Percentiles rank a stretch among this genome's conserved stretches.
Evolutionary conservation across 352 stramenopile genomes (phyloP).

Genomic region (Globisporangium carolinianum): DNA sequence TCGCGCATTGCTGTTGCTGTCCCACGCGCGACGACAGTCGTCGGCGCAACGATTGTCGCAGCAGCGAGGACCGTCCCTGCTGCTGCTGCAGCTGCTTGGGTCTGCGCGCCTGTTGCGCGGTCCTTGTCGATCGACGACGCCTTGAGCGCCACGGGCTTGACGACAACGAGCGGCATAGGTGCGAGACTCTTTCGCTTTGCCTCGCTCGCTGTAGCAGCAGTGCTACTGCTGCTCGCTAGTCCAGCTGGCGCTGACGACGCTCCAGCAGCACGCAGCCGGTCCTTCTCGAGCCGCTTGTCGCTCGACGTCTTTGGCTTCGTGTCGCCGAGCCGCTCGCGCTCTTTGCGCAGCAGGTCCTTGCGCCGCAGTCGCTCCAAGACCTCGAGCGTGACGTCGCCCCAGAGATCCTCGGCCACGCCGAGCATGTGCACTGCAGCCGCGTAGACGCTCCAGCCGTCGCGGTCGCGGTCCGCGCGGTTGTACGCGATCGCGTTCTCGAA

Average conservation of each 20-base stretch:
- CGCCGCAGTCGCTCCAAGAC: constrained; percentile 65
- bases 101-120: background rate
- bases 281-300: constrained; percentile 19
- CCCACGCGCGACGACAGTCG: constrained; percentile 2
- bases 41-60: constrained; percentile 2
- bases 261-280: constrained; percentile 8
- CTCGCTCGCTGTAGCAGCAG: background rate
- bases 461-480: constrained; percentile 74
- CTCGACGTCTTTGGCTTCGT: constrained; percentile 31
- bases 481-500: constrained; percentile 84
- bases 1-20: background rate
- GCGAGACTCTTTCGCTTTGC: background rate
- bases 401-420: constrained; percentile 62
- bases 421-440: constrained; percentile 68
- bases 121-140: constrained; percentile 15
- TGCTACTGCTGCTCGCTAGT: background rate
- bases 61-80: constrained; percentile 1
- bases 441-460: constrained; percentile 79
- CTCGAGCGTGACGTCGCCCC: constrained; percentile 74
- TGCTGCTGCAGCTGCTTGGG: background rate
- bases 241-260: too few relatives aligned
- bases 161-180: background rate
- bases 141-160: constrained; percentile 5
- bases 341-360: constrained; percentile 63
- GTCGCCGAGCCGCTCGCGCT: constrained; percentile 54